Conservation (phyloP, 768 basidiomycete genomes). For the Rhodosporidiobolus odoratus region DNA sequence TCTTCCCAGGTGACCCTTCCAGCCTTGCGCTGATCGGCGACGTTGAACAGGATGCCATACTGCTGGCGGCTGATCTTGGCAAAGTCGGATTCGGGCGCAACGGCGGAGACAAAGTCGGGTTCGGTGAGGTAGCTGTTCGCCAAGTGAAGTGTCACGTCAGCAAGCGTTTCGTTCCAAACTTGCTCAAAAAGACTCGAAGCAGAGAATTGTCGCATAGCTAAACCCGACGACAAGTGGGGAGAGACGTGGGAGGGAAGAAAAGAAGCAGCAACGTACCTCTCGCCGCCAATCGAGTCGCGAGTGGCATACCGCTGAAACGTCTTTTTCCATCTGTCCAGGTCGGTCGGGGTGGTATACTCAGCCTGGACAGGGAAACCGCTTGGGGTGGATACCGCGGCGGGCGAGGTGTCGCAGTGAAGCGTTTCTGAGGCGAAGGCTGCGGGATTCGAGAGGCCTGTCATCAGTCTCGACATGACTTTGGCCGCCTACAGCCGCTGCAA, state of each 20-base stretch:
- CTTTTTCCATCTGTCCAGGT: slow-evolving; percentile 30
- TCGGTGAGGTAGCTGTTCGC: slow-evolving; percentile 70
- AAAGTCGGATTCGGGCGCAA: slow-evolving; percentile 79
- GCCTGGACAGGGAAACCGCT: neutral
- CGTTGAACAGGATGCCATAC: slow-evolving; percentile 81
- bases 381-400: neutral
- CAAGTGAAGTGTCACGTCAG: neutral
- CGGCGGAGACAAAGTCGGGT: slow-evolving; percentile 88
- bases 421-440: slow-evolving; percentile 1
- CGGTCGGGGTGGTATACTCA: slow-evolving; percentile 6
- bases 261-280: slow-evolving; percentile 11
- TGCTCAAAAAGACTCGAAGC: too few species aligned
- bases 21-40: slow-evolving; percentile 71
- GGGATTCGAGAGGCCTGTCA: neutral
- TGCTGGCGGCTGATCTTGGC: slow-evolving; percentile 79
- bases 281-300: slow-evolving; percentile 27
- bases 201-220: too few species aligned
- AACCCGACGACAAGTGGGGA: neutral
- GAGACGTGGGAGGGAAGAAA: neutral
- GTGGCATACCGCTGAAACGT: slow-evolving; percentile 32
- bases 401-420: neutral
- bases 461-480: too few species aligned
- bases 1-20: slow-evolving; percentile 89
- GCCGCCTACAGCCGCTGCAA: neutral
- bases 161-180: neutral